Evolutionary conservation across 805 yeast species (phyloP).

Genomic region (Ogataea thermomethanolica): DNA sequence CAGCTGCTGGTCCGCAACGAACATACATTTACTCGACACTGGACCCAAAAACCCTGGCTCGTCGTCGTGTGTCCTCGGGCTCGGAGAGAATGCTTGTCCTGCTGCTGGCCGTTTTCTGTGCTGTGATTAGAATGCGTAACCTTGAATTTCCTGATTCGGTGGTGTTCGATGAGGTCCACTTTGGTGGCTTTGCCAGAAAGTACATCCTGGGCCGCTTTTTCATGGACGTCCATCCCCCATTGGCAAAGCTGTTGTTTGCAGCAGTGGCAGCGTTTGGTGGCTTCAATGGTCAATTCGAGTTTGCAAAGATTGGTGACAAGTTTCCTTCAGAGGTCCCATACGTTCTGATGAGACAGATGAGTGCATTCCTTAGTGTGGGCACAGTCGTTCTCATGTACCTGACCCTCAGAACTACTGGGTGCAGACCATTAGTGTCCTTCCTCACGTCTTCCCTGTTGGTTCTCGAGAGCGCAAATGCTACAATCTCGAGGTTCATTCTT

Average conservation of each 20-base stretch:
- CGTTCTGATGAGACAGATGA: conserved; percentile 62
- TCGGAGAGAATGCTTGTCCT: conserved; percentile 41
- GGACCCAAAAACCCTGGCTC: conserved; percentile 35
- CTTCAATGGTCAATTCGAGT: conserved; percentile 66
- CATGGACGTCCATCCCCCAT: conserved; percentile 88
- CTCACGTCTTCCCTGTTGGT: conserved; percentile 53
- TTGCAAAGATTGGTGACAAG: conserved; percentile 60
- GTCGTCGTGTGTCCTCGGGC: conserved; percentile 38
- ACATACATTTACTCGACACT: conserved; percentile 54
- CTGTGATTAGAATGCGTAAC: conserved; percentile 55
- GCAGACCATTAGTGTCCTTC: conserved; percentile 59
- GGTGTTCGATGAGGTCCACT: conserved; percentile 97
- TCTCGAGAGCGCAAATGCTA: conserved; percentile 64
- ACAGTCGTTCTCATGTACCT: conserved; percentile 64
- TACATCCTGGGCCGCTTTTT: conserved; percentile 70
- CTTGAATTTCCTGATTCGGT: conserved; percentile 75
- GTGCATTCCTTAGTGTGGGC: conserved; percentile 65
- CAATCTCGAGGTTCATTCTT: conserved; percentile 71
- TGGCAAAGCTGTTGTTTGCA: conserved; percentile 77
- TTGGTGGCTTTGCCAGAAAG: conserved; percentile 94
- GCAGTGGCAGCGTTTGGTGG: conserved; percentile 67
- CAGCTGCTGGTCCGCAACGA: conserved; percentile 50
- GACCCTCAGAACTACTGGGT: conserved; percentile 70
- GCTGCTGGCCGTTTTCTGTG: conserved; percentile 43
- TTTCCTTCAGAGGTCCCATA: conserved; percentile 63